phyloP scores from a whole-genome alignment of 2,329 filamentous ascomycete genomes.

The Stagonosporopsis cucurbitacearum region DNA sequence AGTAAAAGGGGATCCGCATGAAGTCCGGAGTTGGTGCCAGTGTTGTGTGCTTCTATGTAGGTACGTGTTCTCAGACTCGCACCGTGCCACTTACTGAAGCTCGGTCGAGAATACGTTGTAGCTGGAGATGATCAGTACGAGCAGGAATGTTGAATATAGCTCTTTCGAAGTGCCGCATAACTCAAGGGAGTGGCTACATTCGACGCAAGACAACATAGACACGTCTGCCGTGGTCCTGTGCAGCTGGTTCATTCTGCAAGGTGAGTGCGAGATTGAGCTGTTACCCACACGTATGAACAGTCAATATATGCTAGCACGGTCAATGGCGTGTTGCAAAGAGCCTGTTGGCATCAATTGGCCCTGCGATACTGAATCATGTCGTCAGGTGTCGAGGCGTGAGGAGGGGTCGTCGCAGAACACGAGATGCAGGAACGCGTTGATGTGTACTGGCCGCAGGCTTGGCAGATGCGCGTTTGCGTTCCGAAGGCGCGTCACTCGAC shows the following conservation, averaged over 20 bases:
- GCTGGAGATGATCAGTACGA: not conserved
- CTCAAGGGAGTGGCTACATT: not conserved
- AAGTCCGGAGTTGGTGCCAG: not conserved
- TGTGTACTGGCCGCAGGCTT: no score
- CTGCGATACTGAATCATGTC: not conserved
- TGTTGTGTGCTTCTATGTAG: not conserved
- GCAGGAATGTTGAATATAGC: no score
- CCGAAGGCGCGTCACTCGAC: slow-evolving; percentile 5
- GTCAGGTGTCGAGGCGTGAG: not conserved
- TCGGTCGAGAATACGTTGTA: not conserved
- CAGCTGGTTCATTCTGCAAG: not conserved
- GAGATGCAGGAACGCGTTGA: no score
- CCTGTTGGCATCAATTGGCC: no score
- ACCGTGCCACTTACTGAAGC: not conserved
- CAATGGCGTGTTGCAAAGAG: not conserved
- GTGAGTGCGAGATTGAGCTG: not conserved
- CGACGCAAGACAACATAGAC: not conserved
- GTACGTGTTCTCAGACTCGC: not conserved
- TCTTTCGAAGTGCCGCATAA: no score
- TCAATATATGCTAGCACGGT: not conserved
- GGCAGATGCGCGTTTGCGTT: slow-evolving; percentile 9
- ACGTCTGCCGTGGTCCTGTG: not conserved
- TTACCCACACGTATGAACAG: not conserved
- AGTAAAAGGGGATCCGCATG: not conserved
- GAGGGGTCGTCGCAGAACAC: no score